phyloP scores from a whole-genome alignment of 208 protist species.

The Balamuthia mandrillaris region DNA sequence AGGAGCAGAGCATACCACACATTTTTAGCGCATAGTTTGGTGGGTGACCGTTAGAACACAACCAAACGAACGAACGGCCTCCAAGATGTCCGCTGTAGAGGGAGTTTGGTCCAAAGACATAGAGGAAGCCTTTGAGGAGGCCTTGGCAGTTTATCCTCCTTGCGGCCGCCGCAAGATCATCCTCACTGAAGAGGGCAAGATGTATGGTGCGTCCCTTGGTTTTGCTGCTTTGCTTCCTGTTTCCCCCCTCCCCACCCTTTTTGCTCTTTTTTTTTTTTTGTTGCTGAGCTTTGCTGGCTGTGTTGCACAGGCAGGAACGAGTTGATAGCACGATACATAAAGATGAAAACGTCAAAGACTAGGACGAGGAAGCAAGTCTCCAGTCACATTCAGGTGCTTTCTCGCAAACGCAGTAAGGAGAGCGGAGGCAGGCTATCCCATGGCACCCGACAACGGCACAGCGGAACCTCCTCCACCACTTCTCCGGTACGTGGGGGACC shows the following conservation, averaged over 20 bases:
- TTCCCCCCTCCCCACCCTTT: no score
- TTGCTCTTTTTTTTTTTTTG: background rate
- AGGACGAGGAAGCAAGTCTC: constrained; percentile 63
- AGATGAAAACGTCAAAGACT: constrained; percentile 46
- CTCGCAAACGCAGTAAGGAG: constrained; percentile 29
- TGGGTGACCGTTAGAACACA: no score
- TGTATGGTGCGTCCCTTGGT: constrained; percentile 48
- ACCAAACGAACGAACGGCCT: no score
- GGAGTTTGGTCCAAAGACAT: constrained; percentile 53
- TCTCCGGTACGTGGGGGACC: background rate
- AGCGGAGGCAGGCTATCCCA: background rate
- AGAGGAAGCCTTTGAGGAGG: constrained; percentile 60
- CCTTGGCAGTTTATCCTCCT: constrained; percentile 52
- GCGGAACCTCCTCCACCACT: background rate
- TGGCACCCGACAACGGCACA: background rate
- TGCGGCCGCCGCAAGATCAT: constrained; percentile 61
- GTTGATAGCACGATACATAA: constrained; percentile 58
- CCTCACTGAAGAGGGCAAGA: constrained; percentile 59
- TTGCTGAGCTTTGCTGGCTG: background rate
- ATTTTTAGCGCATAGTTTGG: no score
- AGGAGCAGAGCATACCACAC: no score
- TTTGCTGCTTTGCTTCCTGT: background rate
- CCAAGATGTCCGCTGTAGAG: constrained; percentile 26
- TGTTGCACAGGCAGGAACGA: constrained; percentile 47
- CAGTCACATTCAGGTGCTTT: constrained; percentile 64